phyloP scores from a whole-genome alignment of 1,284 basidiomycete species.

The Tylopilus orsonianus region DNA sequence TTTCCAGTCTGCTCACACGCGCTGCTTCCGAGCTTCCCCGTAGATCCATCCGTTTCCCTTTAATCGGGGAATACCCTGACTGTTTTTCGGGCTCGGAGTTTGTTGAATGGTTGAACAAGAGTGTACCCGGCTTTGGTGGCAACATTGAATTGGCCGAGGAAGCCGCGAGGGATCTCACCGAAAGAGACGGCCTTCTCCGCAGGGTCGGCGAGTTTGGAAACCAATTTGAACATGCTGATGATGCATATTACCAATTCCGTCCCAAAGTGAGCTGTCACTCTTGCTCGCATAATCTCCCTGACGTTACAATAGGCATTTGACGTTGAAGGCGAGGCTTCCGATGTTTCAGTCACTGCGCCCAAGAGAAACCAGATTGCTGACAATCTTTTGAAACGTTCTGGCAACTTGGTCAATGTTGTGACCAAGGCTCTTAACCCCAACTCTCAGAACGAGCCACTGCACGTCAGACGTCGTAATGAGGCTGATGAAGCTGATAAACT shows the following conservation, averaged over 20 bases:
- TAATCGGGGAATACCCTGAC: constrained; percentile 86
- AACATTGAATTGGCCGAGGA: constrained; percentile 78
- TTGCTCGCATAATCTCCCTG: background rate
- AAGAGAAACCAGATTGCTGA: constrained; percentile 50
- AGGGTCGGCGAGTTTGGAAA: constrained; percentile 82
- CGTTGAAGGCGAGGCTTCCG: constrained; percentile 45
- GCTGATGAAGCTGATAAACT: constrained; percentile 76
- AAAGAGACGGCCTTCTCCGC: constrained; percentile 71
- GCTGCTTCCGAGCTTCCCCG: constrained; percentile 64
- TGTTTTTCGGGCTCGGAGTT: constrained; percentile 84
- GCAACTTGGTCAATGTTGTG: constrained; percentile 69
- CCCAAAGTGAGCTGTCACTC: constrained; percentile 53
- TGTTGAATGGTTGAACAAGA: constrained; percentile 69
- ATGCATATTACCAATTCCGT: constrained; percentile 79
- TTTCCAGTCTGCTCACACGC: constrained; percentile 67
- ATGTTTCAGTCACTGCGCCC: constrained; percentile 33
- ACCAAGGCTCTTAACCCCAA: constrained; percentile 64
- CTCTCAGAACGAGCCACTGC: constrained; percentile 54
- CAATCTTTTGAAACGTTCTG: constrained; percentile 65
- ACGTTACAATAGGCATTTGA: constrained; percentile 60
- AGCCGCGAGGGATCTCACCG: constrained; percentile 74
- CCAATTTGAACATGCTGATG: constrained; percentile 69
- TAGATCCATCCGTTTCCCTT: constrained; percentile 69
- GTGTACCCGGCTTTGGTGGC: constrained; percentile 68
- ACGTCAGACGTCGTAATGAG: constrained; percentile 71